Conservation (phyloP, 2,329 filamentous ascomycete genomes). For the Massarina eburnea region DNA sequence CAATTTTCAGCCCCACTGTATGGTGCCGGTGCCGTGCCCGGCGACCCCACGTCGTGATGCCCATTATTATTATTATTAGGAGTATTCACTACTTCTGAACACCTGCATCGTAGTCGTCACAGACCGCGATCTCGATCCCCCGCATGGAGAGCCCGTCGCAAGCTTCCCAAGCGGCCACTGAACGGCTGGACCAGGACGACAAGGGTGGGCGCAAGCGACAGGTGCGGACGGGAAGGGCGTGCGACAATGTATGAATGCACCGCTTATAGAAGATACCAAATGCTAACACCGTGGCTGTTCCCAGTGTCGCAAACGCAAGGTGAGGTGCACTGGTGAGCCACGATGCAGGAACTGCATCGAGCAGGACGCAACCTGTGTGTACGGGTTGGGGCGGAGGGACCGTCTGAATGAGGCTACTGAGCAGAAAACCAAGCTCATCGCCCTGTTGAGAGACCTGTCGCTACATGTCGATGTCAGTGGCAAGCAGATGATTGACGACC, state of each 20-base stretch:
- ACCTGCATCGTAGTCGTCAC: no score
- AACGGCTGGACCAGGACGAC: not conserved
- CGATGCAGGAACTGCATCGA: conserved; percentile 35
- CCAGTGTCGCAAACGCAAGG: conserved; percentile 30
- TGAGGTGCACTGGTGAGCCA: conserved; percentile 40
- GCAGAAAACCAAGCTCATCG: conserved; percentile 15
- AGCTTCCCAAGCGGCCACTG: no score
- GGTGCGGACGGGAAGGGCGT: conserved; percentile 50
- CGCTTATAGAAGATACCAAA: conserved; percentile 53
- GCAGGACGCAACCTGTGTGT: conserved; percentile 28
- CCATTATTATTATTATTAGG: no score
- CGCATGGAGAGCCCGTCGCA: no score
- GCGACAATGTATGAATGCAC: conserved; percentile 39
- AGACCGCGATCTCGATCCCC: no score
- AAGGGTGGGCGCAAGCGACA: not conserved
- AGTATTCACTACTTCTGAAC: no score
- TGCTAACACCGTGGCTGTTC: conserved; percentile 44
- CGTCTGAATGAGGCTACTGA: conserved; percentile 24
- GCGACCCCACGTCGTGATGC: no score
- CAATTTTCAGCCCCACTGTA: no score
- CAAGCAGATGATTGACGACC: conserved; percentile 11
- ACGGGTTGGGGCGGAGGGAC: conserved; percentile 36
- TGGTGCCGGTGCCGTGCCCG: no score
- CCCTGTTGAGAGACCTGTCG: conserved; percentile 19
- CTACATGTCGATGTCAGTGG: conserved; percentile 11